Evolutionary conservation across 1,139 yeast genomes (phyloP), one percentile per base, ranked within the genome.

Genomic region (Magnusiomyces sp.): DNA sequence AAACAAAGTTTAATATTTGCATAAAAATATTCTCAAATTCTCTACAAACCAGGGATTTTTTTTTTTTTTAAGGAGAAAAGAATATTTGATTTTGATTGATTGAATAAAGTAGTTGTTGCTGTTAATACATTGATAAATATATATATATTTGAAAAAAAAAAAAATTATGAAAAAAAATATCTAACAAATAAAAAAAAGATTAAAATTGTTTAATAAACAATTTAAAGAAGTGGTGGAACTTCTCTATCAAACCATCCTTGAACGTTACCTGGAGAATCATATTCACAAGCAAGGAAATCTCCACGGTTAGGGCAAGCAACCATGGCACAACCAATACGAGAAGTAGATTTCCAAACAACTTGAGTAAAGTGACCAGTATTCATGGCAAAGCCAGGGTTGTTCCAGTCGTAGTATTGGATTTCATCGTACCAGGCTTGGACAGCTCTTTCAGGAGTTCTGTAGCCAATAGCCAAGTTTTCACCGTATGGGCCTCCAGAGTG

Each of bases 341-440:
- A 74, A 52, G 89, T 71, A 34, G 71, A 67, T 66, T 80, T 81
- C 95, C 96, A 88, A 48, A 88, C 82, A 56, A 88, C 76, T 68
- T 85, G 95, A 42, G 95, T 86, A 73, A 87, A 88, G 70, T 88
- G 96, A 56, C 85, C 82, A 54, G 81, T 73, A 46, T 61, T 45
- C 33, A 67, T 68, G 46, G 74, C 62, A 58, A 59, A 66, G 50
- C 64, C 65, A 46, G 76, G 74, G 55, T 70, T 61, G 23, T 66
- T 57, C 68, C 71, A 83, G 69, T 80, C 71, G 73, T 84, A 87
- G 51, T 65, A 57, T 10, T 62, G 57, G 56, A 58, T 51, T 71
- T 87, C 95, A 56, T 72, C 68, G 72, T 86, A 88, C 97, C 96
- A 89, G 50, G 92, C 95, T 43, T 77, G 74, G 52, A 86, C 81